These are phyloP conservation scores for Graphium sp. DNA, from an alignment of 2,329 filamentous ascomycete genomes.

Conservation along the genomic window DNA sequence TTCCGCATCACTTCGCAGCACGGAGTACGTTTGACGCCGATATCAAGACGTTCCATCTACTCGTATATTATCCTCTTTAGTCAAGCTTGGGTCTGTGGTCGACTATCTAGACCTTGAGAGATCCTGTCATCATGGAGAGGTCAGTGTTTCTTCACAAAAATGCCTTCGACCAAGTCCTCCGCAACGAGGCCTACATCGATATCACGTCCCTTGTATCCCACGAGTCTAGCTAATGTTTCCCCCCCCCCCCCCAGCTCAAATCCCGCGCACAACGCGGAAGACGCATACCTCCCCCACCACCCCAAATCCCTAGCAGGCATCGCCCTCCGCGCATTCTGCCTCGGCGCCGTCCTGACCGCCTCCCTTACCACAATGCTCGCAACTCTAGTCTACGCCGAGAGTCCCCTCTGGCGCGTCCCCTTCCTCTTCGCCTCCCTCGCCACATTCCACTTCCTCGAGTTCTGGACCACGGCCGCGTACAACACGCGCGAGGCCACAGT, in stretches of 20 bases:
- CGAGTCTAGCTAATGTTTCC: no score
- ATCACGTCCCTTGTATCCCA: no score
- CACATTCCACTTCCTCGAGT: slow-evolving; percentile 91
- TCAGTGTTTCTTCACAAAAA: slow-evolving; percentile 1
- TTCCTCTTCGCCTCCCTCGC: slow-evolving; percentile 55
- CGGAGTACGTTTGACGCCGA: no score
- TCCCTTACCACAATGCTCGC: slow-evolving; percentile 12
- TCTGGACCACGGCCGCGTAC: slow-evolving; percentile 71
- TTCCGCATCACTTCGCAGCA: no score
- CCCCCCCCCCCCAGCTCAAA: not conserved
- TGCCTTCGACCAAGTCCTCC: not conserved
- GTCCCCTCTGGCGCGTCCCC: slow-evolving; percentile 41
- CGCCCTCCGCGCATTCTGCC: slow-evolving; percentile 36
- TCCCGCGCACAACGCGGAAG: no score
- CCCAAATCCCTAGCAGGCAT: slow-evolving; percentile 42
- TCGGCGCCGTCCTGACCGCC: slow-evolving; percentile 26
- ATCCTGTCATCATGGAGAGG: no score
- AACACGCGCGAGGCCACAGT: slow-evolving; percentile 61
- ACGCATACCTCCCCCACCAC: slow-evolving; percentile 24
- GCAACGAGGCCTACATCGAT: slow-evolving; percentile 6
- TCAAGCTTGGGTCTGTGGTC: no score
- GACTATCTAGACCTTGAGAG: no score
- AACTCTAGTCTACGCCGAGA: slow-evolving; percentile 18
- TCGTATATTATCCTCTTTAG: no score
- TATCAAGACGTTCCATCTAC: no score